These are phyloP conservation scores for Magnaporthiopsis rhizophila DNA, from an alignment of 2,329 filamentous ascomycete genomes.

Conservation along the genomic window DNA sequence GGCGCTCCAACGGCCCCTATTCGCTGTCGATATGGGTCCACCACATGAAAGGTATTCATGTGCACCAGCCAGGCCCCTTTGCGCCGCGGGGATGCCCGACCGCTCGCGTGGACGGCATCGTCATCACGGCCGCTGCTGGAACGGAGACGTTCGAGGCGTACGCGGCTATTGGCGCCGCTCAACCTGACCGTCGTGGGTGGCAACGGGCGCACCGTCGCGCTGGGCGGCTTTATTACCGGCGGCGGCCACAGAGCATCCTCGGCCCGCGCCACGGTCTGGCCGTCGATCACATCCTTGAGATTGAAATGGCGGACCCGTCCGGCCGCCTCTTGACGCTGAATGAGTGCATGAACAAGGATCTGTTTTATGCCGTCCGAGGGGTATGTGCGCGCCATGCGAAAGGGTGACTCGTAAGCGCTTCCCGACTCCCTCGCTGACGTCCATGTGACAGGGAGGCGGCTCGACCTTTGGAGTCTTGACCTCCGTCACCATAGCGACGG, in stretches of 20 bases:
- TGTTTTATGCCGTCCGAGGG: conserved; percentile 58
- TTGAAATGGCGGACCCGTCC: conserved; percentile 45
- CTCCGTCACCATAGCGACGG: conserved; percentile 46
- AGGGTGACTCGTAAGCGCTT: no score
- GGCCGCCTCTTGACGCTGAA: conserved; percentile 44
- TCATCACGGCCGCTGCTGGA: conserved; percentile 46
- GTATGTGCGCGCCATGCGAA: conserved; percentile 31
- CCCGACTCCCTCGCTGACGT: no score
- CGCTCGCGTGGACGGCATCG: conserved; percentile 32
- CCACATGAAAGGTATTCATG: conserved; percentile 26
- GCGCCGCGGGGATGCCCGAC: conserved; percentile 29
- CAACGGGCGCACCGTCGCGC: conserved; percentile 44
- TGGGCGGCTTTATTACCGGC: conserved; percentile 54
- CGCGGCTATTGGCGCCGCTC: conserved; percentile 30
- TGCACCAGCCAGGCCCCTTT: conserved; percentile 32
- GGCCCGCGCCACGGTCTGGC: conserved; percentile 48
- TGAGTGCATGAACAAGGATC: conserved; percentile 42
- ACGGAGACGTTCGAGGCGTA: conserved; percentile 42
- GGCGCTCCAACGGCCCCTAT: conserved; percentile 38
- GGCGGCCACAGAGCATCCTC: conserved; percentile 49
- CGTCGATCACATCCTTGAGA: conserved; percentile 52
- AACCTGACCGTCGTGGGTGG: conserved; percentile 47
- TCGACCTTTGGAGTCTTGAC: conserved; percentile 54
- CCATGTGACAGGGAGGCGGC: conserved; percentile 39
- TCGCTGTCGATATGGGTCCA: conserved; percentile 31